Evolutionary conservation across 2,329 filamentous ascomycete genomes (phyloP).

Genomic region (Aspergillus transmontanensis): DNA sequence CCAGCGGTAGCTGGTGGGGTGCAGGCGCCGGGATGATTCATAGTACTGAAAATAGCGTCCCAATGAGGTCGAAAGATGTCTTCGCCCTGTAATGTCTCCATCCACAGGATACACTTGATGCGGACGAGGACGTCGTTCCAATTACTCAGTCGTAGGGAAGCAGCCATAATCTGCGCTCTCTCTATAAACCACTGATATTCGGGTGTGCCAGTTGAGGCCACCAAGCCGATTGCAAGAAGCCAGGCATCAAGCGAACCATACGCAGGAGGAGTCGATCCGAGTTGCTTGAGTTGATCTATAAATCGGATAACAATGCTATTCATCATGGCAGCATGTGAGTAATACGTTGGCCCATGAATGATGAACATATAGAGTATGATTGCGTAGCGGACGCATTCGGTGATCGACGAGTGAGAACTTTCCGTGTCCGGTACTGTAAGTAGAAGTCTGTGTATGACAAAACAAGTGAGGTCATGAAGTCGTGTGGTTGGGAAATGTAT

Average conservation of each 20-base stretch:
- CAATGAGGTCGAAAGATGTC: constrained; percentile 22
- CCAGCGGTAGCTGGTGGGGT: not conserved
- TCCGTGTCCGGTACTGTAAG: constrained; percentile 9
- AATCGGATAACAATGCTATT: constrained; percentile 39
- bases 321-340: constrained; percentile 51
- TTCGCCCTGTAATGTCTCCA: constrained; percentile 20
- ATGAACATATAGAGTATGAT: constrained; percentile 56
- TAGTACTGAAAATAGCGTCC: constrained; percentile 17
- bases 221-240: constrained; percentile 48
- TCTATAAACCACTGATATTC: constrained; percentile 23
- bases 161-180: constrained; percentile 12
- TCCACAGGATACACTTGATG: constrained; percentile 25
- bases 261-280: constrained; percentile 10
- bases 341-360: constrained; percentile 59
- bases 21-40: not conserved
- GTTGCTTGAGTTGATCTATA: constrained; percentile 30
- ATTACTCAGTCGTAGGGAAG: constrained; percentile 13
- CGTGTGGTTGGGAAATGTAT: constrained; percentile 39
- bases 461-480: constrained; percentile 60
- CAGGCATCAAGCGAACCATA: constrained; percentile 42
- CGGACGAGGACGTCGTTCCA: constrained; percentile 15
- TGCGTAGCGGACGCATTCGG: constrained; percentile 52
- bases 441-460: constrained; percentile 55
- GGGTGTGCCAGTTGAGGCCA: constrained; percentile 24
- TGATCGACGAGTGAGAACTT: constrained; percentile 20